Evolutionary conservation across 2,329 filamentous ascomycete genomes (phyloP), one percentile per base, ranked within the genome.

Genomic region (Colletotrichum sp.): DNA sequence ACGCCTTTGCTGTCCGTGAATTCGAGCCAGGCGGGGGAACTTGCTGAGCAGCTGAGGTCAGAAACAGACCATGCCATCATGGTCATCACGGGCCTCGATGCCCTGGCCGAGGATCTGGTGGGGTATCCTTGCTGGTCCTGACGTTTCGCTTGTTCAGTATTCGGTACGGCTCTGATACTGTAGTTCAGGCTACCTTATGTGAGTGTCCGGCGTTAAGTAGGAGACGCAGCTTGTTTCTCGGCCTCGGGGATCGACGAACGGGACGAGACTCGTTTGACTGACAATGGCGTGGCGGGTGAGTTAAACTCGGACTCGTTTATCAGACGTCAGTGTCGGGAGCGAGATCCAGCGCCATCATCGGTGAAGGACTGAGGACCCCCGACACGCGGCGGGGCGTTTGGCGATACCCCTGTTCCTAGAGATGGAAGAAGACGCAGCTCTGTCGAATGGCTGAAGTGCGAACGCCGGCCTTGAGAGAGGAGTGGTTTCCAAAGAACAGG

Each of bases 81-180:
- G 36, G 59, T 30, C 71, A 71, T 71, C 59, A 28, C 65, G 57
- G 68, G 24, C 39, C 30, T 32, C 30, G 57, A 26, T 60, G 44
- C 44, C 44, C 44, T 13, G 22, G 65, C 59, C 32, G 66, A 71
- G 59, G 59, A 74, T 74, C 71, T 74, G 59, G 59, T 60, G 71
- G 71, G 71, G 67, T 71, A 60, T 28, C 63, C 63, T 65, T 22
- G 34, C 34, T n/a, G 22, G 62, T 39, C 15, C 63, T 39, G 59
- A 34, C 18, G 63, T 22, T 30, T 30, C 15, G 22, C 63, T 48
- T 52, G 24, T 52, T 48, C 22, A 24, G 26, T 30, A 16, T 52
- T 36, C 60, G n/a, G 26, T 64, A 34, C 16, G 48, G 36, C 28
- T 52, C 30, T 52, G 16, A 28, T 65, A 24, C 60, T 36, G 36